These are phyloP conservation scores for Schoenoplectus triqueter DNA, from an alignment of 202 grass and related monocot species.

Conservation along the genomic window DNA sequence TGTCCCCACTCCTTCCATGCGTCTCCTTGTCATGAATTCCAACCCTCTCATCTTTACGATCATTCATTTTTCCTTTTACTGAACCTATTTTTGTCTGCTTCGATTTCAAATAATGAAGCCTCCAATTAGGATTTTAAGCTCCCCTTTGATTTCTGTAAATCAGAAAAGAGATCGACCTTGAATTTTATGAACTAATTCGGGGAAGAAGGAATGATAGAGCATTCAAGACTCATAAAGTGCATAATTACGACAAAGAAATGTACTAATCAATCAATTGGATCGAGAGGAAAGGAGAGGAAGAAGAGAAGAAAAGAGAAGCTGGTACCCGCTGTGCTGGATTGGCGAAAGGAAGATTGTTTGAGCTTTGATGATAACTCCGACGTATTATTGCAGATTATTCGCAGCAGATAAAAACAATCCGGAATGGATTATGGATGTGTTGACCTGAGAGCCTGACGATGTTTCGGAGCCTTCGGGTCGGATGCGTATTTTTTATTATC, in stretches of 20 bases:
- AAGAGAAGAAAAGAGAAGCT: not conserved
- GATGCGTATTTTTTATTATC: too few relatives aligned
- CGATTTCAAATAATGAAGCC: not conserved
- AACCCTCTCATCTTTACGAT: conserved; percentile 30
- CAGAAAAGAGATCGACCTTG: not conserved
- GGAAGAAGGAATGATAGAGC: not conserved
- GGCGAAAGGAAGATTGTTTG: not conserved
- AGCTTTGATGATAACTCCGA: not conserved
- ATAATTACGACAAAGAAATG: not conserved
- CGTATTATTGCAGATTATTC: not conserved
- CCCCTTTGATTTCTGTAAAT: not conserved
- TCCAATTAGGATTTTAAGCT: not conserved
- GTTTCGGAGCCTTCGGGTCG: too few relatives aligned
- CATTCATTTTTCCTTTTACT: not conserved
- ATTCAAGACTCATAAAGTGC: not conserved
- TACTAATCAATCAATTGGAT: not conserved
- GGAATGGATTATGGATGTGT: not conserved
- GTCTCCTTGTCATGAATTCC: conserved; percentile 60
- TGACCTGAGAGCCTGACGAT: too few relatives aligned
- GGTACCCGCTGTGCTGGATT: not conserved
- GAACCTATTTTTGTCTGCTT: conserved; percentile 18
- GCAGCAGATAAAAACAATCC: not conserved
- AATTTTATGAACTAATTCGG: not conserved
- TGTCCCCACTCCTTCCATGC: conserved; percentile 60
- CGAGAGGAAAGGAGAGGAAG: not conserved